Conservation (phyloP, 768 basidiomycete genomes). For the Termitomyces sp. region DNA sequence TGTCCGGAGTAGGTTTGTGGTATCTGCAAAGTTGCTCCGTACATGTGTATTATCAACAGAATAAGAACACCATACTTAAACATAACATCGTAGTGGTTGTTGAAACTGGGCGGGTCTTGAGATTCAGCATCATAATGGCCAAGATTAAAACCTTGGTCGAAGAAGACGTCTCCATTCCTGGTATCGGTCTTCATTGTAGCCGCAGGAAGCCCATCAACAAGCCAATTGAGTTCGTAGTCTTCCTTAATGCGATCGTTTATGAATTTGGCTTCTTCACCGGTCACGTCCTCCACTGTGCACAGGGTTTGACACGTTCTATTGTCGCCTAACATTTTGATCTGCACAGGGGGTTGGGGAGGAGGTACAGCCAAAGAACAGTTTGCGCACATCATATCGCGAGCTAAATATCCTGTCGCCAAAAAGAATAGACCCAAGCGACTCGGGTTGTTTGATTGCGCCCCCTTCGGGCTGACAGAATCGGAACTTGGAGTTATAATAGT, state of each 20-base stretch:
- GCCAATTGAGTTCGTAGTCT: slow-evolving; percentile 93
- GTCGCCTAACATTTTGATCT: slow-evolving; percentile 83
- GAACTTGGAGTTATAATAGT: slow-evolving; percentile 88
- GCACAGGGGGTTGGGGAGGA: not conserved
- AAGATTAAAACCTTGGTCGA: slow-evolving; percentile 94
- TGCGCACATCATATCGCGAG: slow-evolving; percentile 80
- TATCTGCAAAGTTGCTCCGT: slow-evolving; percentile 51
- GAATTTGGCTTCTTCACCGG: slow-evolving; percentile 76
- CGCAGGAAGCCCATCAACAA: slow-evolving; percentile 90
- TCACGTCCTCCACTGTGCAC: slow-evolving; percentile 57
- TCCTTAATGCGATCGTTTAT: slow-evolving; percentile 90
- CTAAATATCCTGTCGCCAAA: slow-evolving; percentile 95
- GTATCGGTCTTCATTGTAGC: slow-evolving; percentile 88
- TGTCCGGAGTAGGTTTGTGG: slow-evolving; percentile 64
- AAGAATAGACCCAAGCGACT: slow-evolving; percentile 89
- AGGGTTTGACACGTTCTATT: slow-evolving; percentile 75
- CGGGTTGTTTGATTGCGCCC: slow-evolving; percentile 74
- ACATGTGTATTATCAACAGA: not conserved
- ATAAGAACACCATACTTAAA: slow-evolving; percentile 46
- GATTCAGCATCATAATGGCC: slow-evolving; percentile 66
- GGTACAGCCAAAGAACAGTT: not conserved
- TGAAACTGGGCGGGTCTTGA: slow-evolving; percentile 64
- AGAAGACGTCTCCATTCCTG: slow-evolving; percentile 82
- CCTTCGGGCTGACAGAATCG: slow-evolving; percentile 82
- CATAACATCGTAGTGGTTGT: slow-evolving; percentile 93